phyloP scores from a whole-genome alignment of 148 eudicot species.

The Vaccinium myrtillus region DNA sequence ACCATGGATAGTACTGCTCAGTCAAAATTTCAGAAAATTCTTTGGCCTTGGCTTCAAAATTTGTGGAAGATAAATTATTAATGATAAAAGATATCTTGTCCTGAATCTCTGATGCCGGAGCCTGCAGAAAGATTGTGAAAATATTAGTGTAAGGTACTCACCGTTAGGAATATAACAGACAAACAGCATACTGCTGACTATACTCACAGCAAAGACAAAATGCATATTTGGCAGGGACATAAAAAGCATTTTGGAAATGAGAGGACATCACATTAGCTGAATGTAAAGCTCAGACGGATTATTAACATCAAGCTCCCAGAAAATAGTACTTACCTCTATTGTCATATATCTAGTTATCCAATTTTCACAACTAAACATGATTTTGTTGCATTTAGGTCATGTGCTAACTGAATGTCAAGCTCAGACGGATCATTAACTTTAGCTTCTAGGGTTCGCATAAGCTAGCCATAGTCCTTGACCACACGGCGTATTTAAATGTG shows the following conservation, averaged over 20 bases:
- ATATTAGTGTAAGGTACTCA: background rate
- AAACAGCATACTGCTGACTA: conserved; percentile 1
- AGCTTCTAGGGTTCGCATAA: background rate
- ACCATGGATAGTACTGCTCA: conserved; percentile 86
- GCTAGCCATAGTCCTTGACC: background rate
- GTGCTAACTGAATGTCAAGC: background rate
- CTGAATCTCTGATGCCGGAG: conserved; percentile 81
- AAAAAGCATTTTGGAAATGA: background rate
- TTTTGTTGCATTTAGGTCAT: background rate
- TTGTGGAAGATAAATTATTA: conserved; percentile 69
- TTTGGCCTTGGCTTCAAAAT: conserved; percentile 84
- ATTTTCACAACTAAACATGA: background rate
- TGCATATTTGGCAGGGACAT: background rate
- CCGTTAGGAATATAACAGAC: background rate
- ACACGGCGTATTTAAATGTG: background rate
- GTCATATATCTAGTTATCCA: background rate
- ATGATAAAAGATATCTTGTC: conserved; percentile 87
- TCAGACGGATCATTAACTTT: background rate
- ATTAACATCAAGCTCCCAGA: background rate
- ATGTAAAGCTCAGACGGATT: background rate
- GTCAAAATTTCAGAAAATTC: conserved; percentile 75
- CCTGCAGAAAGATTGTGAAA: conserved; percentile 43
- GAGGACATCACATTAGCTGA: background rate
- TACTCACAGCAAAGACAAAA: background rate
- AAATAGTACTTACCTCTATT: background rate